Base-by-base conservation (phyloP, 371 early-diverging fungal genomes). In the Rhizomucor pusillus region DNA sequence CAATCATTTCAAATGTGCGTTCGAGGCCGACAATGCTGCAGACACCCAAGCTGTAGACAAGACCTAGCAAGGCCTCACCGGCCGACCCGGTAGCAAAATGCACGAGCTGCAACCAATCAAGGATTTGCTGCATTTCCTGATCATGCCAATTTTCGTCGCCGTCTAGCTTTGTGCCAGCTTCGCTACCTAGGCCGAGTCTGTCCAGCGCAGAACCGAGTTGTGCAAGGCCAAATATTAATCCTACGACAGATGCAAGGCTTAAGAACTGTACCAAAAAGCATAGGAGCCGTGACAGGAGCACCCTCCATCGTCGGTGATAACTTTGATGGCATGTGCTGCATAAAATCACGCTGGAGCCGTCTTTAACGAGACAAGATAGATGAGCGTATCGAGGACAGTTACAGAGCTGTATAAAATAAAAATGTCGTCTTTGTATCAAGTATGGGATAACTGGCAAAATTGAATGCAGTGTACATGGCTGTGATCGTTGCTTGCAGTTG, bases 61-160 rank as follows among this genome's bases (percentile, higher is more conserved):
- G 52, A 10, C 74, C 74, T 3, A 73, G 23, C 10, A 73, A 22
- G 1, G 74, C 74, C 41, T 67, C 71, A 11, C 74, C 74, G 2
- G 74, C 70, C 10, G 64, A 24, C 0, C 68, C 74, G 1, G 74
- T 73, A 23, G 68, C 64, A 52, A 61, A 70, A 55, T 73, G 71
- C 25, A 73, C 74, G 19, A 67, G 43, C 19, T 67, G 62, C 1
- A 73, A 48, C 74, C 74, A 73, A 47, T 62, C 64, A 10, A 62
- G 56, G 48, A 73, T 73, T 11, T 65, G 45, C 14, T 50, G 46
- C 62, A 73, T 53, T 41, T 73, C 74, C 34, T 73, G 70, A 39
- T 70, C 74, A n/a, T 70, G 71, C 74, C 74, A 73, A n/a, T 52
- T 67, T 43, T 73, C 74, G 43, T 73, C 74, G 5, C 73, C 73